These are phyloP conservation scores for Suillus decipiens DNA, from an alignment of 768 basidiomycete genomes.

Conservation along the genomic window DNA sequence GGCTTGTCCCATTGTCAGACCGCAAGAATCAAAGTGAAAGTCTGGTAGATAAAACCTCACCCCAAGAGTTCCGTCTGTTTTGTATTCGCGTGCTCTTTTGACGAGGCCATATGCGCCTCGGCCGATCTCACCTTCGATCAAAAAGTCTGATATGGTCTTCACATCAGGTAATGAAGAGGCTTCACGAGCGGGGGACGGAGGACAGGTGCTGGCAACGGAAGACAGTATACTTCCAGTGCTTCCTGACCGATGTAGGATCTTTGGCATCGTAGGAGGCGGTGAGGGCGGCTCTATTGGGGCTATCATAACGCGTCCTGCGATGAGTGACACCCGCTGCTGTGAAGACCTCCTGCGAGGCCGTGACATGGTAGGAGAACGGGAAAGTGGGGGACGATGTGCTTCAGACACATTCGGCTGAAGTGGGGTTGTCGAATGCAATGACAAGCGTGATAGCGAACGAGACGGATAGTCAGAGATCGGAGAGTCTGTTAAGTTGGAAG, in stretches of 20 bases:
- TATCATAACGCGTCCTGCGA: conserved; percentile 80
- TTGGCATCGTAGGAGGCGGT: conserved; percentile 59
- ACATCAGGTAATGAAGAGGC: conserved; percentile 44
- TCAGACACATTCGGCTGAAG: conserved; percentile 23
- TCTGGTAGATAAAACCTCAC: conserved; percentile 49
- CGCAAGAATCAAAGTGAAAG: conserved; percentile 21
- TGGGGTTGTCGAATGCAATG: conserved; percentile 11
- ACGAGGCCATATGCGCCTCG: conserved; percentile 96
- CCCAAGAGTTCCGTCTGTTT: conserved; percentile 74
- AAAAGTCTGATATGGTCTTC: conserved; percentile 81
- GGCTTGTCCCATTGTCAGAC: conserved; percentile 50
- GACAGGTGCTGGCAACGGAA: conserved; percentile 55
- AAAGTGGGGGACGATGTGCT: conserved; percentile 31
- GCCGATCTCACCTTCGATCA: conserved; percentile 86
- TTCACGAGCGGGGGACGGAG: conserved; percentile 57
- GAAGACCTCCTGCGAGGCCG: conserved; percentile 78
- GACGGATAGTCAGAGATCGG: conserved; percentile 32
- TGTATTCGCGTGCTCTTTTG: conserved; percentile 82
- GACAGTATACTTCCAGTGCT: conserved; percentile 68
- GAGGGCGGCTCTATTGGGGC: conserved; percentile 75
- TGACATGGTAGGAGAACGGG: conserved; percentile 56
- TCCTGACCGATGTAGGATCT: conserved; percentile 61
- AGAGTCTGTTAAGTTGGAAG: conserved; percentile 33
- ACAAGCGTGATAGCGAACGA: conserved; percentile 15
- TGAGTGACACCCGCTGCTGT: conserved; percentile 81